These are phyloP conservation scores for Trichoderma simmonsii DNA, from an alignment of 2,329 filamentous ascomycete genomes.

Conservation along the genomic window DNA sequence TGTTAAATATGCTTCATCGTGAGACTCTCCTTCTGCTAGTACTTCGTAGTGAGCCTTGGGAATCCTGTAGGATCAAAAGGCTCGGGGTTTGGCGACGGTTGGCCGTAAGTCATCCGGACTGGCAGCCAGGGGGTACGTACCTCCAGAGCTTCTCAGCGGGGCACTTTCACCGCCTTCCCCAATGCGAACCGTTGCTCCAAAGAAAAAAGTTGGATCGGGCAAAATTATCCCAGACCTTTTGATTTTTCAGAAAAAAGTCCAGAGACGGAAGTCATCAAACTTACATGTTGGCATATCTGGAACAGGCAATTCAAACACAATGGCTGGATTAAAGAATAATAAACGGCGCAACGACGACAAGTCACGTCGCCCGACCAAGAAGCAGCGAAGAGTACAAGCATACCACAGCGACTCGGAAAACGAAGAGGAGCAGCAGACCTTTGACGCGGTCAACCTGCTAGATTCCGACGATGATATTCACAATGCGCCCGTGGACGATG, in stretches of 20 bases:
- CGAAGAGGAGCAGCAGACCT: constrained; percentile 40
- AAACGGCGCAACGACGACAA: constrained; percentile 33
- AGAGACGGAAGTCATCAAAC: constrained; percentile 2
- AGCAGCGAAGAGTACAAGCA: constrained; percentile 47
- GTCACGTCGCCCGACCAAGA: constrained; percentile 47
- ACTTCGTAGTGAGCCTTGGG: neutral
- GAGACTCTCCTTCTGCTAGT: no score
- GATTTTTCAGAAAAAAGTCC: neutral
- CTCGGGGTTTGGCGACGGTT: neutral
- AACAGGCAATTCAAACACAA: constrained; percentile 22
- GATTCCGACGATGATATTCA: constrained; percentile 58
- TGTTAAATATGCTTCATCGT: neutral
- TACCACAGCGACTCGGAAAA: constrained; percentile 53
- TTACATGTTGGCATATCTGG: constrained; percentile 16
- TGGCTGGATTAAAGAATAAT: constrained; percentile 35
- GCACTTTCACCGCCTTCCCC: constrained; percentile 17
- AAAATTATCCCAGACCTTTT: constrained; percentile 12
- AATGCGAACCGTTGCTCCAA: neutral
- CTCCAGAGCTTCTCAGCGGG: neutral
- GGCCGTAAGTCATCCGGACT: neutral
- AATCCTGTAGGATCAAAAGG: neutral
- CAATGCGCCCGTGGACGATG: constrained; percentile 51
- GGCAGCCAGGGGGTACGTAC: neutral
- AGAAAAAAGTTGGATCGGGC: constrained; percentile 16
- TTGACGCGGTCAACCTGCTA: constrained; percentile 51